Percentiles rank a stretch among this genome's conserved stretches.
phyloP scores from a whole-genome alignment of 805 yeast species.

The Komagataella pastoris region DNA sequence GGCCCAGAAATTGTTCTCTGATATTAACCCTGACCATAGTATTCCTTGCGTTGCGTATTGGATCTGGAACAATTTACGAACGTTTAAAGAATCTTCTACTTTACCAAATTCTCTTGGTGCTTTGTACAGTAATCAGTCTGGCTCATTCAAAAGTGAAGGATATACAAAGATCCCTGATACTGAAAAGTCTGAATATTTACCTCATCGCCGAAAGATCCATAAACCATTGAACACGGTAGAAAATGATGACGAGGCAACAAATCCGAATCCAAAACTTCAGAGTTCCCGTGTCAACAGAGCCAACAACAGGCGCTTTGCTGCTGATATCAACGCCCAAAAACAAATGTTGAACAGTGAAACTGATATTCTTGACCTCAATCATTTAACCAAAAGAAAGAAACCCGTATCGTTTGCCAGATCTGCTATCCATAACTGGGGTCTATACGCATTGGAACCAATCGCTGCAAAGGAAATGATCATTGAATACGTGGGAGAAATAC shows the following conservation, averaged over 20 bases:
- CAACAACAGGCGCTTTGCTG: slow-evolving; percentile 76
- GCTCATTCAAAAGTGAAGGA: slow-evolving; percentile 64
- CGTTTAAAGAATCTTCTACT: slow-evolving; percentile 19
- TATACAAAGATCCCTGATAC: slow-evolving; percentile 61
- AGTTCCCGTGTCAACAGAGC: slow-evolving; percentile 83
- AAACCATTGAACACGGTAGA: slow-evolving; percentile 67
- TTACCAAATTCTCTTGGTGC: slow-evolving; percentile 14
- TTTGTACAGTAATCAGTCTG: slow-evolving; percentile 25
- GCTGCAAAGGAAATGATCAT: slow-evolving; percentile 96
- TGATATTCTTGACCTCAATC: slow-evolving; percentile 73
- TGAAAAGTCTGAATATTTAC: slow-evolving; percentile 62
- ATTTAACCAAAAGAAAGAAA: slow-evolving; percentile 77
- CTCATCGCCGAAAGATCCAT: slow-evolving; percentile 62
- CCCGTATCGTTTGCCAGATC: slow-evolving; percentile 96
- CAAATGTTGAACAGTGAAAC: slow-evolving; percentile 70
- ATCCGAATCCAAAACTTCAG: slow-evolving; percentile 26
- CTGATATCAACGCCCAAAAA: slow-evolving; percentile 73
- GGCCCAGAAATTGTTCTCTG: slow-evolving; percentile 30
- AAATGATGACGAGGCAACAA: slow-evolving; percentile 28
- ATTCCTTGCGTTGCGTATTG: slow-evolving; percentile 35
- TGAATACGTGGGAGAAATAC: slow-evolving; percentile 93
- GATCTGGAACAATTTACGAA: slow-evolving; percentile 39
- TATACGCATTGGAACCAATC: slow-evolving; percentile 90
- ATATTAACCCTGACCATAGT: slow-evolving; percentile 6
- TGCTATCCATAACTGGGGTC: slow-evolving; percentile 97